Base-by-base conservation (phyloP, 768 basidiomycete genomes). In the Suillus lakei region DNA sequence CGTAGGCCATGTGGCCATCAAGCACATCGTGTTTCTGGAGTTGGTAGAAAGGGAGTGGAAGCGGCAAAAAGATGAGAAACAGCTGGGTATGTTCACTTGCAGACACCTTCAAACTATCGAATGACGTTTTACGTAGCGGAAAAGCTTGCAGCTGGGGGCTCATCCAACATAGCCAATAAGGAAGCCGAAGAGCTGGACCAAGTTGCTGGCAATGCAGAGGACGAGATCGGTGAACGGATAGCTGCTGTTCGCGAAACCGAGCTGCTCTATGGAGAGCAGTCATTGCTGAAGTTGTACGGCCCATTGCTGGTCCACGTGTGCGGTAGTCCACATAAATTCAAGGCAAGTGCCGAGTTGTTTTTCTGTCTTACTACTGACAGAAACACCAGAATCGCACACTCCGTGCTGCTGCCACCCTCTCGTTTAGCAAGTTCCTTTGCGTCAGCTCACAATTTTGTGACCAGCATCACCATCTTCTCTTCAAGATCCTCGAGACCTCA, bases 1-100 rank as follows among this genome's bases (percentile, higher is more conserved):
- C 44, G 95, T 98, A 23, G 98, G 98, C 0, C 98, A 99, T 75
- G 92, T 97, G 34, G 95, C 97, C 13, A 94, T 99, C 79, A 99
- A 98, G 77, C 97, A 99, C 58, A 94, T 98, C 64, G 96, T 97
- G 18, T 98, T 93, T 72, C 86, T 99, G 23, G 98, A 99, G 75
- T 83, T 98, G 58, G 91, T 98, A 26, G 98, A 99, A 76, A 82
- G 96, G 41, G 97, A 99, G 73, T 92, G 94, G 88, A 99, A 99
- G 80, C 82, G 96, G 12, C 91, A 97, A 77, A 98, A 98, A 79
- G 96, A 98, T 66, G 93, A 93, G 73, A 90, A 88, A 67, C 88
- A 90, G 26, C 82, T 89, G 64, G 91, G 96, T 93, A 69, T 44
- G 87, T 76, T 15, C 5, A 46, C 34, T 58, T 48, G 53, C 56